Percentiles rank a stretch among this genome's conserved stretches.
Conservation (phyloP, 2,329 filamentous ascomycete species). For the Akanthomyces uredinophilus region DNA sequence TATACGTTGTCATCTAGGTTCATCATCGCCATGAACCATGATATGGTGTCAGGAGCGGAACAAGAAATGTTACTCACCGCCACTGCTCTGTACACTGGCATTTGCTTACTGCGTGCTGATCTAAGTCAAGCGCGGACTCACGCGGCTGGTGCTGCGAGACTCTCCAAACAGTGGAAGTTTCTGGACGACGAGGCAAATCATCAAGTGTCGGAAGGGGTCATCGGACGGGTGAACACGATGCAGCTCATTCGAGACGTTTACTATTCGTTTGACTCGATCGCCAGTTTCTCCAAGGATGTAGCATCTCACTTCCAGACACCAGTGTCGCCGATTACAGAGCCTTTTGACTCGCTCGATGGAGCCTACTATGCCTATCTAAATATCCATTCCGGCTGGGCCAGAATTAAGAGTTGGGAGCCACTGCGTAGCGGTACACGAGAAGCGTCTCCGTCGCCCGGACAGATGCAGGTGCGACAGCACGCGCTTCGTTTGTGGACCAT, state of each 20-base stretch:
- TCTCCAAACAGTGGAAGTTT: conserved; percentile 17
- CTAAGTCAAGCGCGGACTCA: conserved; percentile 15
- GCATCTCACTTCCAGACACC: neutral
- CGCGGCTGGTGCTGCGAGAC: conserved; percentile 9
- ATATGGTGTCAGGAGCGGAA: neutral
- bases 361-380: conserved; percentile 12
- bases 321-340: neutral
- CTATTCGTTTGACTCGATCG: conserved; percentile 11
- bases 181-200: conserved; percentile 8
- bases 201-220: neutral
- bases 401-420: conserved; percentile 4
- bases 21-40: conserved; percentile 11
- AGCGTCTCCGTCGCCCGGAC: neutral
- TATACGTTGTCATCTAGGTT: conserved; percentile 16
- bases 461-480: conserved; percentile 4
- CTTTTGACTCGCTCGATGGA: conserved; percentile 7
- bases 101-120: conserved; percentile 17
- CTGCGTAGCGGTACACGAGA: neutral
- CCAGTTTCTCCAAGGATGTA: neutral
- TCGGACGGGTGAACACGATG: neutral
- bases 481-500: conserved; percentile 3
- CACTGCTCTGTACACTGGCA: conserved; percentile 15
- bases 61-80: conserved; percentile 18
- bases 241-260: conserved; percentile 17
- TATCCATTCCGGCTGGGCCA: conserved; percentile 1